phyloP scores from a whole-genome alignment of 1,284 basidiomycete genomes.

The Tremellales sp. region DNA sequence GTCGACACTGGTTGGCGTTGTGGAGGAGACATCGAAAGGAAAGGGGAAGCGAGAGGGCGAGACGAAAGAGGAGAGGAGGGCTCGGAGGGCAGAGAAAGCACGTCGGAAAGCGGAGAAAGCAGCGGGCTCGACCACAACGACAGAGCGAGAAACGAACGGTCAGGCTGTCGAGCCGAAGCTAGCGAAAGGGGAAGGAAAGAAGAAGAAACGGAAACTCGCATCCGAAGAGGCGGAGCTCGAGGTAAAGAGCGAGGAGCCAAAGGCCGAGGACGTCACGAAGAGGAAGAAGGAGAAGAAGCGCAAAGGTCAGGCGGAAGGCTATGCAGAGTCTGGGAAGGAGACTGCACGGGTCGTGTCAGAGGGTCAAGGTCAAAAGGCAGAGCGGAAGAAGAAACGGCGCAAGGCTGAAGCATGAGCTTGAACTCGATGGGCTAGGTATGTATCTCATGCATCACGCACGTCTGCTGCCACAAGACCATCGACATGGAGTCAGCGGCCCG shows the following conservation, averaged over 20 bases:
- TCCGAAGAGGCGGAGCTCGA: neutral
- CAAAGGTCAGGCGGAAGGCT: neutral
- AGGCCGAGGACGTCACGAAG: neutral
- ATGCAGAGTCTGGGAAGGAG: neutral
- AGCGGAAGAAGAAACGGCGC: neutral
- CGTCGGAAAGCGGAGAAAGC: conserved; percentile 14
- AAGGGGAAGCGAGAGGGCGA: conserved; percentile 8
- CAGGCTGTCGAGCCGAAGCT: too few relatives aligned
- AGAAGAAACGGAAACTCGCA: neutral
- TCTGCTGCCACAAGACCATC: too few relatives aligned
- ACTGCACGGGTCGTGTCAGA: neutral
- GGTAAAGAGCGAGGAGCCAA: neutral
- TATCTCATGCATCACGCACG: too few relatives aligned
- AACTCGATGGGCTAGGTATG: too few relatives aligned
- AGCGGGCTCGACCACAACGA: neutral
- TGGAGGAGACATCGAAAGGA: conserved; percentile 3
- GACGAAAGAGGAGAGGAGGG: conserved; percentile 23
- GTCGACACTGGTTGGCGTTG: neutral
- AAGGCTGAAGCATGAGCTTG: neutral
- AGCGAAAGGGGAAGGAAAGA: neutral
- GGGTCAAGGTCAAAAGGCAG: neutral
- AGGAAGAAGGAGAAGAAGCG: neutral
- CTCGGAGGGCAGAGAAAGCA: conserved; percentile 13
- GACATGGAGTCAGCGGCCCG: too few relatives aligned
- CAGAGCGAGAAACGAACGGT: neutral